A percentile compares a stretch with the other conserved stretches of the same genome.
Conservation (phyloP, 768 basidiomycete species). For the Mycena galopus region DNA sequence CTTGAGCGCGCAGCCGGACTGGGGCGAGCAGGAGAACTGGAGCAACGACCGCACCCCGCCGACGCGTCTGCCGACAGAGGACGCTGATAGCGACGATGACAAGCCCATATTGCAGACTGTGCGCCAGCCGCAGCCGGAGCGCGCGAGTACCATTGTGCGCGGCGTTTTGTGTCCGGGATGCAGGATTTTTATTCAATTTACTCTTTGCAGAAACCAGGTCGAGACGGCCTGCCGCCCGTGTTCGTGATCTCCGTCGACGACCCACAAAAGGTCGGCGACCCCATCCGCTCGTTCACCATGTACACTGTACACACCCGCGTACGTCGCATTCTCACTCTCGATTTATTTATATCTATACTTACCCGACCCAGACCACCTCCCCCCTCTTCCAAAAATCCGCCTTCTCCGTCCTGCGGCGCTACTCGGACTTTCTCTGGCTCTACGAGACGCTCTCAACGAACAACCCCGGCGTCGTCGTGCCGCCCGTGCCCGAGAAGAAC, state of each 20-base stretch:
- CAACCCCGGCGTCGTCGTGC: slow-evolving; percentile 97
- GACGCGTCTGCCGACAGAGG: slow-evolving; percentile 51
- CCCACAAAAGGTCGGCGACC: slow-evolving; percentile 97
- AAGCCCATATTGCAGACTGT: slow-evolving; percentile 71
- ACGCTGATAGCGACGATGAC: slow-evolving; percentile 74
- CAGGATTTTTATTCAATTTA: background rate
- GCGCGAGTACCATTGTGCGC: slow-evolving; percentile 25
- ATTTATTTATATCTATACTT: background rate
- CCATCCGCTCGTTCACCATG: slow-evolving; percentile 93
- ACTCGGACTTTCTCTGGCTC: slow-evolving; percentile 97
- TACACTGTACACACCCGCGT: slow-evolving; percentile 96
- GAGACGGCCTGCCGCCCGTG: slow-evolving; percentile 71
- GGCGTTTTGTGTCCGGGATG: slow-evolving; percentile 29
- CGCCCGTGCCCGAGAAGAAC: slow-evolving; percentile 96
- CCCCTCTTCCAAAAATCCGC: slow-evolving; percentile 84
- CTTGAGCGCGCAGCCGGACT: slow-evolving; percentile 56
- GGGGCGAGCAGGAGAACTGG: slow-evolving; percentile 65
- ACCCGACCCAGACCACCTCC: slow-evolving; percentile 78
- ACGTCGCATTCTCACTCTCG: slow-evolving; percentile 39
- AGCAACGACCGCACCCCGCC: slow-evolving; percentile 46
- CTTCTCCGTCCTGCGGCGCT: slow-evolving; percentile 96
- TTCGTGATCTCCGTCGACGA: slow-evolving; percentile 95
- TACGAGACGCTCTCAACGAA: slow-evolving; percentile 90
- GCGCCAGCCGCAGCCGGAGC: slow-evolving; percentile 28
- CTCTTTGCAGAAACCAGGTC: slow-evolving; percentile 42